These are phyloP conservation scores for Boletus rex-veris DNA, from an alignment of 768 basidiomycete species.

Conservation along the genomic window DNA sequence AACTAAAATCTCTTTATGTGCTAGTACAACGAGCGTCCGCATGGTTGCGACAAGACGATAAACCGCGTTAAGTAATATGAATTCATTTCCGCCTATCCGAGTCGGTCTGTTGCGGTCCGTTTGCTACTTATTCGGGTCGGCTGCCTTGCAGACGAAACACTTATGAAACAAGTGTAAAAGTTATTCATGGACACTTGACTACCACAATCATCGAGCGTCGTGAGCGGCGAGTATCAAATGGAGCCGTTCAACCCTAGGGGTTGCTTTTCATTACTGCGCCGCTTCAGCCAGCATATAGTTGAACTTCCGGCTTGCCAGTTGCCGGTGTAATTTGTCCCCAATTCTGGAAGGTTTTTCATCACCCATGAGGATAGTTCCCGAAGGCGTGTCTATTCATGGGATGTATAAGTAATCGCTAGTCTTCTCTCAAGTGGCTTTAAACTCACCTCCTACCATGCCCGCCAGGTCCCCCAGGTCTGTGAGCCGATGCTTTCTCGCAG, in stretches of 20 bases:
- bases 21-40: neutral
- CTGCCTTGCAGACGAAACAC: neutral
- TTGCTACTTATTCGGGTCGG: neutral
- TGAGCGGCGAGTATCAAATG: neutral
- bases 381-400: constrained; percentile 1
- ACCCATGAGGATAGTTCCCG: neutral
- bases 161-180: neutral
- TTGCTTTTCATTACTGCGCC: neutral
- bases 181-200: neutral
- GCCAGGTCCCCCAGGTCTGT: constrained; percentile 7
- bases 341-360: neutral
- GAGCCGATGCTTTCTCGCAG: neutral
- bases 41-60: neutral
- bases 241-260: neutral
- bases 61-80: no score
- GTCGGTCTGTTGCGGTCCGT: neutral
- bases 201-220: neutral
- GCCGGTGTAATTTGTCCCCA: constrained; percentile 1
- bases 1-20: neutral
- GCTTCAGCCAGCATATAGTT: neutral
- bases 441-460: neutral
- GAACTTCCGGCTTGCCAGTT: neutral
- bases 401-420: neutral
- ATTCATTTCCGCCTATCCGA: no score
- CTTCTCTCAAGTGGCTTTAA: neutral